A percentile compares a stretch with the other conserved stretches of the same genome.
These are phyloP conservation scores for Lithocarpus polystachyus DNA, from an alignment of 306 rosid genomes.

Conservation along the genomic window DNA sequence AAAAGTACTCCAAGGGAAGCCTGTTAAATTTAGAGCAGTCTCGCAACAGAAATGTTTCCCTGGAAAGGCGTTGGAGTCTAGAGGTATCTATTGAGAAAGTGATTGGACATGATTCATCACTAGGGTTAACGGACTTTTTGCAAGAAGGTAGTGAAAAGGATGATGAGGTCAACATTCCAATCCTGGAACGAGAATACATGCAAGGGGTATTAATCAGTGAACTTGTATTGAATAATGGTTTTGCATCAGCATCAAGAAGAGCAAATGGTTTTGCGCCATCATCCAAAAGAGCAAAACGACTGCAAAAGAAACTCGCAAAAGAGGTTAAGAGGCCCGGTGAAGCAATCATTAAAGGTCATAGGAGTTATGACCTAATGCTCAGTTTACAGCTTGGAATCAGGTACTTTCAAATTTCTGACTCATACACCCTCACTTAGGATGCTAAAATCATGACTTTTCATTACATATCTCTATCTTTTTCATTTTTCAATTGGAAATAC, in stretches of 20 bases:
- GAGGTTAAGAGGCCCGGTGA: constrained; percentile 93
- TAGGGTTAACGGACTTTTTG: constrained; percentile 42
- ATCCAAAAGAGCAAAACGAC: constrained; percentile 65
- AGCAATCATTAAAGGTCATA: constrained; percentile 89
- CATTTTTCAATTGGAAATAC: not conserved
- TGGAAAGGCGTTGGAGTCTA: constrained; percentile 98
- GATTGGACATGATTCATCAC: constrained; percentile 57
- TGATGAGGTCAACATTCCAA: constrained; percentile 46
- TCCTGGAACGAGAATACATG: constrained; percentile 93
- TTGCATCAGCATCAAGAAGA: constrained; percentile 58
- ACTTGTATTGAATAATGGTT: constrained; percentile 66
- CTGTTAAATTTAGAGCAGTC: constrained; percentile 79
- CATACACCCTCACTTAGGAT: constrained; percentile 1
- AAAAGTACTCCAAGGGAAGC: constrained; percentile 58
- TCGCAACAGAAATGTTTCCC: constrained; percentile 67
- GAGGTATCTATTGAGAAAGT: constrained; percentile 93
- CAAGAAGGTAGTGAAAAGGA: constrained; percentile 50
- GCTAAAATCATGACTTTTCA: constrained; percentile 15
- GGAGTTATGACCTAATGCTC: constrained; percentile 97
- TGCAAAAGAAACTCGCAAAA: constrained; percentile 65
- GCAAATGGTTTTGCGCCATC: constrained; percentile 63
- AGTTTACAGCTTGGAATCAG: constrained; percentile 99
- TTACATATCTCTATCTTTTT: constrained; percentile 17
- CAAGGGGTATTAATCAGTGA: constrained; percentile 97
- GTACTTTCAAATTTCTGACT: constrained; percentile 36